A percentile compares a stretch with the other conserved stretches of the same genome.
Conservation (phyloP, 805 yeast genomes). For the Myxozyma neglecta region DNA sequence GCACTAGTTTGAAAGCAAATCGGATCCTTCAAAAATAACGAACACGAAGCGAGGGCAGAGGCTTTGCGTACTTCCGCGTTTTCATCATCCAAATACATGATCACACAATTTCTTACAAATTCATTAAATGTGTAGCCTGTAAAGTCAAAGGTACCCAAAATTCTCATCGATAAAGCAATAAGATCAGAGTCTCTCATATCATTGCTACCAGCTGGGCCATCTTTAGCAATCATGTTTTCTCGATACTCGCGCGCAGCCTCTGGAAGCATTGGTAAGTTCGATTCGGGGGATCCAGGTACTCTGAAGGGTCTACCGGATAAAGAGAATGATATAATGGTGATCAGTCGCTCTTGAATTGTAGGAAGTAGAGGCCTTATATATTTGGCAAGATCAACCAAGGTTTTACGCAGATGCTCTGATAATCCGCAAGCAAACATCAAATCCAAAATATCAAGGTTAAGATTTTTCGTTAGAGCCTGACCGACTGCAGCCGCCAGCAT, state of each 20-base stretch:
- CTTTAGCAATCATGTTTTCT: slow-evolving; percentile 67
- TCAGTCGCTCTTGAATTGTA: slow-evolving; percentile 65
- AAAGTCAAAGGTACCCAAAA: slow-evolving; percentile 73
- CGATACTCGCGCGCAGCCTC: slow-evolving; percentile 76
- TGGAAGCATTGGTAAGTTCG: slow-evolving; percentile 42
- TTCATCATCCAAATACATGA: slow-evolving; percentile 80
- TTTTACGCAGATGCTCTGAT: slow-evolving; percentile 77
- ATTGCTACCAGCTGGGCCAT: slow-evolving; percentile 51
- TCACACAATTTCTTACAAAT: slow-evolving; percentile 79
- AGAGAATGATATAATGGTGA: slow-evolving; percentile 70
- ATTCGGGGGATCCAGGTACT: slow-evolving; percentile 84
- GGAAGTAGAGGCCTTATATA: slow-evolving; percentile 79
- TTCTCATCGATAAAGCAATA: slow-evolving; percentile 74
- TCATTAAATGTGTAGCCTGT: slow-evolving; percentile 76
- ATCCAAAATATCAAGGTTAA: slow-evolving; percentile 77
- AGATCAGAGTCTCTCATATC: slow-evolving; percentile 53
- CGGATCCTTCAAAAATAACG: slow-evolving; percentile 72
- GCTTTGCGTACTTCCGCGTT: slow-evolving; percentile 75
- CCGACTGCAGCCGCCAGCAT: slow-evolving; percentile 87
- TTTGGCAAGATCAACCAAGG: slow-evolving; percentile 63
- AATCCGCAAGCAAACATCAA: slow-evolving; percentile 79
- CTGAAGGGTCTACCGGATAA: slow-evolving; percentile 78
- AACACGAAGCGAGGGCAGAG: slow-evolving; percentile 82
- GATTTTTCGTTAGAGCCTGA: slow-evolving; percentile 85
- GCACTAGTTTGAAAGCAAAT: slow-evolving; percentile 82